Evolutionary conservation across 2,329 filamentous ascomycete species (phyloP), one percentile per base, ranked within the genome.

Genomic region (Diaporthe caulivora): DNA sequence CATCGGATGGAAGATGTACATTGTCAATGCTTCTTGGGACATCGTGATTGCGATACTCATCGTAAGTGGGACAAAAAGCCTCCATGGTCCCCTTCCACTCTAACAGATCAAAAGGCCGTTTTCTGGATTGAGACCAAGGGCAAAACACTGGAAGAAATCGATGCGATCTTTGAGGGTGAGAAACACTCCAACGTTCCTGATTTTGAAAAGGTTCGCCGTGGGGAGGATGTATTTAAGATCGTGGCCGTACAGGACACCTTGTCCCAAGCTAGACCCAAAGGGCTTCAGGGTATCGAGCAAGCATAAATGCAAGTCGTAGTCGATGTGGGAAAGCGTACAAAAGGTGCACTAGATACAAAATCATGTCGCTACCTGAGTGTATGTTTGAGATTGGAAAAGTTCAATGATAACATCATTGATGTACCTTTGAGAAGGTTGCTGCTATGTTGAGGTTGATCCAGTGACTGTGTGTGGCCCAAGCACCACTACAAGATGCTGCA

Each of bases 1-100:
- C 47, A 85, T 86, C 24, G 84, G 84, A 1, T 87, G 83, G 83
- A 85, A 83, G 74, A 84, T 83, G 79, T 87, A 85, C 73, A 85
- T 88, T 76, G 81, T 87, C 69, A 87, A 87, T 72, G 85, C 79
- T 5, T 80, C 80, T 0, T 85, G 82, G 80, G 83, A 87, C 72
- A 80, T 87, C 18, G 68, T 86, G 1, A 80, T 84, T 34, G 73
- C 81, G 31, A 74, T 80, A 7, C 79, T 85, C 44, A 85, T 86
- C 40, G 80, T 84, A 47, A 79, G 80, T 77, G 29, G 34, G 26
- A 18, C 18, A 11, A 21, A 31, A 26, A 18, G 62, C 10, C 6
- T 21, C 8, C 2, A 17, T 15, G 13, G 2, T 15, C 10, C n/a
- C 1, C 15, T 21, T 3, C 31, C 10, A 11, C 7, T 29, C 0